A percentile compares a stretch with the other conserved stretches of the same genome.
phyloP scores from a whole-genome alignment of 192 early-diverging fungal species.

The Kappamyces sp. region DNA sequence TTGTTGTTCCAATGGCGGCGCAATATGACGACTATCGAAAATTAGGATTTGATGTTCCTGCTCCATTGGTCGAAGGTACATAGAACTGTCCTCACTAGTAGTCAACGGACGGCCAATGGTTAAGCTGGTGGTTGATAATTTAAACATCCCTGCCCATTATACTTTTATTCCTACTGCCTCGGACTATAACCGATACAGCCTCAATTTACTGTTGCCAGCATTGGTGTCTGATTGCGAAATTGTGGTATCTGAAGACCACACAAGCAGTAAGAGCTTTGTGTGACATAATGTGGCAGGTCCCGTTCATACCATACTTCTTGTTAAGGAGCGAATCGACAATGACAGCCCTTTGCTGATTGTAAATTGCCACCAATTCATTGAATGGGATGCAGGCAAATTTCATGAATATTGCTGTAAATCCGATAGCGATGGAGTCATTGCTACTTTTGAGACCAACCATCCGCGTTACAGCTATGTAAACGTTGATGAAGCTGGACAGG shows the following conservation, averaged over 20 bases:
- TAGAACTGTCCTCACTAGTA: no score
- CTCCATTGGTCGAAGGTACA: neutral
- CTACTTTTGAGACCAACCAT: neutral
- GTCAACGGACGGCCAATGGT: slow-evolving; percentile 7
- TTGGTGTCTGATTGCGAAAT: slow-evolving; percentile 5
- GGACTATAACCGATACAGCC: slow-evolving; percentile 9
- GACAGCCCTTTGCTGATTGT: slow-evolving; percentile 9
- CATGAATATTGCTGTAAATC: neutral
- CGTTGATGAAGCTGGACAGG: neutral
- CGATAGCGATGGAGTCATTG: slow-evolving; percentile 3
- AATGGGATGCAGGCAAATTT: slow-evolving; percentile 12
- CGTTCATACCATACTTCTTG: slow-evolving; percentile 6
- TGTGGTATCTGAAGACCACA: slow-evolving; percentile 3
- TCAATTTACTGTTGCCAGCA: slow-evolving; percentile 7
- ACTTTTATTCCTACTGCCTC: slow-evolving; percentile 3
- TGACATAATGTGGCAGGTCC: neutral
- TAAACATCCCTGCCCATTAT: slow-evolving; percentile 7
- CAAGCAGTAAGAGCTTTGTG: neutral
- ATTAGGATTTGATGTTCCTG: neutral
- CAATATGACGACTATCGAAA: neutral
- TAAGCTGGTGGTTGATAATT: slow-evolving; percentile 8
- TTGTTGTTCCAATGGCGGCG: neutral
- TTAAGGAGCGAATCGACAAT: neutral
- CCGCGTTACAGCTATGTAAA: neutral
- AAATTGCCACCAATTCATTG: slow-evolving; percentile 9